Conservation (phyloP, 306 rosid genomes). For the Cicer yamashitae region DNA sequence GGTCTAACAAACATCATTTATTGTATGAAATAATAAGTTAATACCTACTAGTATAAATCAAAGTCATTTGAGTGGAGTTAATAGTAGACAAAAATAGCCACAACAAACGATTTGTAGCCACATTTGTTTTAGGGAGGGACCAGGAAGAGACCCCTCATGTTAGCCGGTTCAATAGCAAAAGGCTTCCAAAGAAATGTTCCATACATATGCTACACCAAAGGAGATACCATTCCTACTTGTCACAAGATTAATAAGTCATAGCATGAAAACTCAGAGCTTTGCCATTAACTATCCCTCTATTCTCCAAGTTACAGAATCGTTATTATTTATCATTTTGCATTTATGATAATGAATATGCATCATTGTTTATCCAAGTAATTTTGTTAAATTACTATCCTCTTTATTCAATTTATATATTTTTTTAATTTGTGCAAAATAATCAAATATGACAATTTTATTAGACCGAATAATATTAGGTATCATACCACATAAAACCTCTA, state of each 20-base stretch:
- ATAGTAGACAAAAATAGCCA: slow-evolving; percentile 36
- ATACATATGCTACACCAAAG: slow-evolving; percentile 38
- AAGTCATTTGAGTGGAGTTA: slow-evolving; percentile 32
- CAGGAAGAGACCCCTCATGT: slow-evolving; percentile 48
- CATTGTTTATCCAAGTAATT: no score
- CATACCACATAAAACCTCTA: no score
- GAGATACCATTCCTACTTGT: slow-evolving; percentile 20
- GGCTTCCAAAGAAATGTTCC: slow-evolving; percentile 20
- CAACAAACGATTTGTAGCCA: slow-evolving; percentile 48
- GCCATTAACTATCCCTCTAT: no score
- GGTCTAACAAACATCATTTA: slow-evolving; percentile 36
- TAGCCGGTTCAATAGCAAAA: slow-evolving; percentile 39
- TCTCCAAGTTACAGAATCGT: no score
- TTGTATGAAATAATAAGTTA: slow-evolving; percentile 25
- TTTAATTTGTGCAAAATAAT: no score
- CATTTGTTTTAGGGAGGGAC: slow-evolving; percentile 25
- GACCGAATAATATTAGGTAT: no score
- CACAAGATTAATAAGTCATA: slow-evolving; percentile 31
- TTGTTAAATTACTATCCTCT: no score
- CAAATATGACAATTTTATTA: no score
- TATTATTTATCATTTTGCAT: no score
- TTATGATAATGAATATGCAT: no score
- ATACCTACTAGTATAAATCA: slow-evolving; percentile 5
- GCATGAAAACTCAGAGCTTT: slow-evolving; percentile 35
- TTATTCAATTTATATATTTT: no score